These are phyloP conservation scores for Hippophae rhamnoides DNA, from an alignment of 306 rosid species.

Conservation along the genomic window DNA sequence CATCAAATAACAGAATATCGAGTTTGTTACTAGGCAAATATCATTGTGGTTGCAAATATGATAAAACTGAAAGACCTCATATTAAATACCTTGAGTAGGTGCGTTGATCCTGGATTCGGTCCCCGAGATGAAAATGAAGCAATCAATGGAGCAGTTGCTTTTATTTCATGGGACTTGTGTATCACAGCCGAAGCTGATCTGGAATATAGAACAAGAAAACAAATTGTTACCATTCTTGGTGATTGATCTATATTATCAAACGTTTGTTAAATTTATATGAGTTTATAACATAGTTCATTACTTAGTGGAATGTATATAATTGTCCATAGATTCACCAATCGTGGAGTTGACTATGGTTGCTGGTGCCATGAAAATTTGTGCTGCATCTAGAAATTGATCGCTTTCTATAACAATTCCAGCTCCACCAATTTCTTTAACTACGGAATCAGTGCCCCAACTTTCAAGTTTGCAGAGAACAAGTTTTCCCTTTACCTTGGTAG, in stretches of 20 bases:
- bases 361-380: slow-evolving; percentile 69
- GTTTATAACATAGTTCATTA: slow-evolving; percentile 5
- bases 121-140: slow-evolving; percentile 90
- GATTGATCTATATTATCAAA: not conserved
- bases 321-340: slow-evolving; percentile 28
- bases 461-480: slow-evolving; percentile 43
- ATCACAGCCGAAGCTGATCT: slow-evolving; percentile 69
- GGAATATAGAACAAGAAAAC: slow-evolving; percentile 13
- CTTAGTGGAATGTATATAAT: slow-evolving; percentile 58
- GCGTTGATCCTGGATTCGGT: slow-evolving; percentile 51
- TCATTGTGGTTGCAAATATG: not conserved
- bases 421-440: slow-evolving; percentile 58
- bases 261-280: not conserved
- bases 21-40: not conserved
- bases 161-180: slow-evolving; percentile 34
- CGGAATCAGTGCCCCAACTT: slow-evolving; percentile 50
- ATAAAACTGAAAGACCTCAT: not conserved
- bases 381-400: slow-evolving; percentile 36
- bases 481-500: slow-evolving; percentile 54
- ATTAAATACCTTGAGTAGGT: slow-evolving; percentile 56
- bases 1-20: not conserved
- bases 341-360: slow-evolving; percentile 46
- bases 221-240: not conserved
- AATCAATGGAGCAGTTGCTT: slow-evolving; percentile 47
- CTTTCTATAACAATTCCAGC: slow-evolving; percentile 47